Evolutionary conservation across 1,139 yeast genomes (phyloP), one percentile per base, ranked within the genome.

Genomic region (Kodamaea derodonti): DNA sequence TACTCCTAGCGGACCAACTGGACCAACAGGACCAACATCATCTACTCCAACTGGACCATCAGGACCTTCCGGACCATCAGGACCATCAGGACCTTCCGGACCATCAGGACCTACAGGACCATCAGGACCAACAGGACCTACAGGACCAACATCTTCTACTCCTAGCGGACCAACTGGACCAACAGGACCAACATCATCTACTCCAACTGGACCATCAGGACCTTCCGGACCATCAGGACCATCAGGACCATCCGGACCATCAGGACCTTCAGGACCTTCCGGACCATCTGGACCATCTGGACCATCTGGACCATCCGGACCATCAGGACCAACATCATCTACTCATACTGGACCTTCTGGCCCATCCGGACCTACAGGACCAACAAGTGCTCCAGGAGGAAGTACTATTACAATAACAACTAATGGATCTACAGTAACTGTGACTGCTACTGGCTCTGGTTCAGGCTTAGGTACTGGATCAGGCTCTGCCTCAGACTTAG

Each of bases 251-350:
- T 7, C 22, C 6, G 22, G 22, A 6, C 14, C 26, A 11, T 8
- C 14, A 10, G 43, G 39, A 16, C 11, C 24, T 5, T 11, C 23
- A 3, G 33, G 78, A 38, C 63, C 76, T 57, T 41, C 52, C n/a
- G 59, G 59, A 8, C n/a, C 39, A 42, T 58, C 43, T 54, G 46
- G 28, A 65, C 67, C 65, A 35, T 66, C 75, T 39, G 71, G 72
- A 43, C 55, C 65, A 36, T 62, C 70, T 35, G 60, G 62, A 11
- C 35, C 27, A 8, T 18, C 33, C n/a, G 29, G 35, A 14, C 15
- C 40, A 14, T 28, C 15, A 17, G 32, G 26, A 25, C 30, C 34
- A 23, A 33, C 41, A 15, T 33, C 35, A 24, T 12, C 33, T 14
- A 10, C 37, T 22, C 34, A 33, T 17, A 23, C 39, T 27, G 37